Evolutionary conservation across 306 rosid species (phyloP), one percentile per base, ranked within the genome.

Genomic region (Sophora flavescens): DNA sequence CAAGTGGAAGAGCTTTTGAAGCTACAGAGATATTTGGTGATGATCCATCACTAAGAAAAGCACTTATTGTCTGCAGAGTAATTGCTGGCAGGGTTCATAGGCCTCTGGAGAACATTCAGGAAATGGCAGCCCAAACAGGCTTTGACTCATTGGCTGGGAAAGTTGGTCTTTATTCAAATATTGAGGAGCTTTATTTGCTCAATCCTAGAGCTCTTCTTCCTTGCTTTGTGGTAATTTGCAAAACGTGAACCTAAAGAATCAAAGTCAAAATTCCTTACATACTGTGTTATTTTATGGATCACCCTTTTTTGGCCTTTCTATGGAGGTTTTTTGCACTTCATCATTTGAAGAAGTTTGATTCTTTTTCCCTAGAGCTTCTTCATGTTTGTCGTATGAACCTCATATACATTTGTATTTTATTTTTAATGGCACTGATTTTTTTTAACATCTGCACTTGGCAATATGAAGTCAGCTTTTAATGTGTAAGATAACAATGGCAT

Each of bases 111-210:
- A 91, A 93, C 28, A 90, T 87, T 60, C 90, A 89, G 57, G 97
- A 93, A 68, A 89, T 89, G 79, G 79, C 86, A 77, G 77, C 88
- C 6, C 96, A 89, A 80, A 69, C 87, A 35, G 98, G 97, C 17
- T 93, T 91, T 84, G 98, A 93, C 76, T 93, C 98, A 52, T 85
- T 93, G 86, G 98, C 97, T 54, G 97, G 97, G 10, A 93, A 91
- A 89, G 88, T 91, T 4, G 97, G 98, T 61, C 74, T 87, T 17
- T 88, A 91, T 79, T 93, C 98, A n/a, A 89, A 89, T 56, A 89
- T 89, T 74, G 97, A 93, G 61, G 98, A 91, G 78, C 98, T 93
- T 76, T 93, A 87, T 82, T 81, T 91, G 89, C 91, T 93, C 17
- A 91, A 87, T 83, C 92, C 91, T 39, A 85, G 88, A 86, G 96